Evolutionary conservation across 768 basidiomycete genomes (phyloP).

Genomic region (Tubosaeta sp.): DNA sequence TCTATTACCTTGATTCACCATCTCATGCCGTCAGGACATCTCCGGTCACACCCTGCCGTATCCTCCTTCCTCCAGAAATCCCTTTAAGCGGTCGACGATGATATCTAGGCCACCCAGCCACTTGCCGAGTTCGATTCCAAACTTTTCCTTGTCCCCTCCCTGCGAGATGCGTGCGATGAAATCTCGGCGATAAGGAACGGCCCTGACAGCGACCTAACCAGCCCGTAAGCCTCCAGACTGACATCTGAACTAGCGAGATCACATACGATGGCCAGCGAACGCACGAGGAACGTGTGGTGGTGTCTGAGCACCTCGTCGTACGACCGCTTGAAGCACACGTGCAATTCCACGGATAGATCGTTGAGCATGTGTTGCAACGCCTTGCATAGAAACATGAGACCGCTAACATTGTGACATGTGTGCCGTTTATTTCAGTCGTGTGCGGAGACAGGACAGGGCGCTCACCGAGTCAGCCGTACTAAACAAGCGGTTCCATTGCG

Average conservation of each 20-base stretch:
- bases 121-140: slow-evolving; percentile 50
- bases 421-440: slow-evolving; percentile 1
- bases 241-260: neutral
- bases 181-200: slow-evolving; percentile 57
- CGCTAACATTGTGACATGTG: slow-evolving; percentile 36
- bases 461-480: slow-evolving; percentile 61
- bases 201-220: slow-evolving; percentile 53
- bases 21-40: neutral
- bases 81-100: slow-evolving; percentile 47
- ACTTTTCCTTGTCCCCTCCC: slow-evolving; percentile 56
- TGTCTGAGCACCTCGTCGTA: slow-evolving; percentile 65
- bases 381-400: slow-evolving; percentile 62
- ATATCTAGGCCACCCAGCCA: slow-evolving; percentile 63
- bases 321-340: slow-evolving; percentile 65
- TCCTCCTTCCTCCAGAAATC: slow-evolving; percentile 54
- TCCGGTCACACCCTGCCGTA: slow-evolving; percentile 48
- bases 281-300: slow-evolving; percentile 65
- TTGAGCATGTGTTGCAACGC: slow-evolving; percentile 64
- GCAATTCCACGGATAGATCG: slow-evolving; percentile 49
- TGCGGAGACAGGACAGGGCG: slow-evolving; percentile 17
- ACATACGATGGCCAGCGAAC: slow-evolving; percentile 40
- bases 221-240: neutral
- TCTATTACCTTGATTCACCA: slow-evolving; percentile 26
- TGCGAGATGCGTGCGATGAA: slow-evolving; percentile 62
- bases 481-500: slow-evolving; percentile 58